A percentile compares a stretch with the other conserved stretches of the same genome.
Conservation (phyloP, 2,329 filamentous ascomycete genomes). For the Alternaria ethzedia region DNA sequence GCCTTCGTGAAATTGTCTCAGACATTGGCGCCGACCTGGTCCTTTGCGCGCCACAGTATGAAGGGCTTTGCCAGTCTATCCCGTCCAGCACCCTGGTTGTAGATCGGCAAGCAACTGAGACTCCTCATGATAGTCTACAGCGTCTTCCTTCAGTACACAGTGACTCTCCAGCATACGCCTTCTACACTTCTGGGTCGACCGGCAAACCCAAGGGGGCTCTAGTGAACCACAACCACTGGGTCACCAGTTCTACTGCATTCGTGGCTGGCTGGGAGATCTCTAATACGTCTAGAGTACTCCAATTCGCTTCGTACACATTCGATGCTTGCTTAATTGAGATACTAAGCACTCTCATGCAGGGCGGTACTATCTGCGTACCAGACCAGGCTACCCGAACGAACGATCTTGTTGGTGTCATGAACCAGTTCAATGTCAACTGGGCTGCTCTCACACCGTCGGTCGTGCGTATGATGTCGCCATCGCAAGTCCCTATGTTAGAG, state of each 20-base stretch:
- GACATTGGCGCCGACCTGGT: constrained; percentile 40
- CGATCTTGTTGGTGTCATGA: constrained; percentile 53
- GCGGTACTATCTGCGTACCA: constrained; percentile 58
- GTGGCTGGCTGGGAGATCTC: constrained; percentile 51
- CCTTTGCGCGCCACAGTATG: constrained; percentile 34
- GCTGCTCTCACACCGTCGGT: constrained; percentile 54
- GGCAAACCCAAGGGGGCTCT: constrained; percentile 66
- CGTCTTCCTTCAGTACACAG: constrained; percentile 46
- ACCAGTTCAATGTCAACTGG: constrained; percentile 49
- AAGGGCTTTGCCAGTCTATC: constrained; percentile 32
- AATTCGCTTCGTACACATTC: constrained; percentile 55
- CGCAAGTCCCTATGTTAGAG: constrained; percentile 34
- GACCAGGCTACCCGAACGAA: constrained; percentile 56
- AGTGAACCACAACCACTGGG: constrained; percentile 66
- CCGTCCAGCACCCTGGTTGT: constrained; percentile 32
- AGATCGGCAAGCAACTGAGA: constrained; percentile 52
- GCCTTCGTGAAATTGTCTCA: constrained; percentile 45
- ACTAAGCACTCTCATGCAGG: constrained; percentile 53
- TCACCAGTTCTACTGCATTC: constrained; percentile 50
- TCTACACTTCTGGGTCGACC: constrained; percentile 66
- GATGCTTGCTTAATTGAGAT: constrained; percentile 57
- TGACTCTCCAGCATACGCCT: constrained; percentile 64
- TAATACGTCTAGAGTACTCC: constrained; percentile 61
- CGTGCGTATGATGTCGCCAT: constrained; percentile 38
- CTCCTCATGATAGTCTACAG: constrained; percentile 37